Percentiles rank a stretch among this genome's conserved stretches.
phyloP scores from a whole-genome alignment of 192 early-diverging fungal genomes.

The Phlyctochytrium planicorne region DNA sequence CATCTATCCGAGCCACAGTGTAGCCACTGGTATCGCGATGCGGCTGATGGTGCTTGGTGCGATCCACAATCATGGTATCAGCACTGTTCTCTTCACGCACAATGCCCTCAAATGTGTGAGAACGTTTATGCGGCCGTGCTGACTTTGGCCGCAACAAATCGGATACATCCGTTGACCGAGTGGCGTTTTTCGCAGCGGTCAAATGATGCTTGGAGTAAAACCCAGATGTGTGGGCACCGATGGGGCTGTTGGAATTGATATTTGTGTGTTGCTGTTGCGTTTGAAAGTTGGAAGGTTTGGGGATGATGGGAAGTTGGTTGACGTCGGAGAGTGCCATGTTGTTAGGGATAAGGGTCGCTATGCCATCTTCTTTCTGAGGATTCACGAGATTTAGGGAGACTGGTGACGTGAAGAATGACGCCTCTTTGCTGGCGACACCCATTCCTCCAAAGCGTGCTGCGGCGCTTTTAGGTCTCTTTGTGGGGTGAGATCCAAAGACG shows the following conservation, averaged over 20 bases:
- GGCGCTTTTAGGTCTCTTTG: constrained; percentile 8
- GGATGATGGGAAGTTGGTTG: not conserved
- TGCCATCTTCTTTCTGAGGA: constrained; percentile 5
- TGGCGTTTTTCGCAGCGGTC: constrained; percentile 11
- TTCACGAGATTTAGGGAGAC: constrained; percentile 19
- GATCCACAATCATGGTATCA: not conserved
- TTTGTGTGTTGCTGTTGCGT: too few relatives aligned
- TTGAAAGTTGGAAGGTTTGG: too few relatives aligned
- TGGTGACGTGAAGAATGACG: constrained; percentile 20
- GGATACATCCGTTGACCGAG: constrained; percentile 10
- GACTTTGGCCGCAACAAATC: constrained; percentile 9
- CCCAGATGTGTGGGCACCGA: constrained; percentile 43
- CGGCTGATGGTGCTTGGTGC: too few relatives aligned
- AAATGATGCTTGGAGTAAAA: constrained; percentile 42
- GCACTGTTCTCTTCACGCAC: constrained; percentile 6
- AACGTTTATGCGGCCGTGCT: constrained; percentile 9
- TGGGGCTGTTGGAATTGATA: constrained; percentile 18
- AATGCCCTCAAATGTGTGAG: constrained; percentile 12
- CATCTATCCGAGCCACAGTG: not conserved
- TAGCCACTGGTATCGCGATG: not conserved
- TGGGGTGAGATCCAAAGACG: constrained; percentile 7
- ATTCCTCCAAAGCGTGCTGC: not conserved
- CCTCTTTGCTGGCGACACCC: not conserved
- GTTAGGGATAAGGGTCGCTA: constrained; percentile 11
- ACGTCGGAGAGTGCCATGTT: constrained; percentile 10